A percentile compares a stretch with the other conserved stretches of the same genome.
Conservation (phyloP, 2,329 filamentous ascomycete species). For the Fusarium falciforme region DNA sequence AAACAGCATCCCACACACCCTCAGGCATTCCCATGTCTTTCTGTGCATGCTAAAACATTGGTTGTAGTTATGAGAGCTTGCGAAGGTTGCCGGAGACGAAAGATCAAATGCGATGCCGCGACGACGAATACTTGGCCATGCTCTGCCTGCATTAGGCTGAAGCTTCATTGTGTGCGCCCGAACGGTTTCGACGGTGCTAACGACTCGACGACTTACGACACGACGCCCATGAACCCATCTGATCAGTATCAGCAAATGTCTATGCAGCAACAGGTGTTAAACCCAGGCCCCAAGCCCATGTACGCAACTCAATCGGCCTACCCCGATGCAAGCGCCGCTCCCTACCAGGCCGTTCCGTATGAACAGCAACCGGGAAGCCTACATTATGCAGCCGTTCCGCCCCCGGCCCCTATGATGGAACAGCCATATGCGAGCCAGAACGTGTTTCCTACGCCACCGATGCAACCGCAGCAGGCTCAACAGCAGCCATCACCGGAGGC, state of each 20-base stretch:
- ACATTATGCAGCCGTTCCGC: constrained; percentile 65
- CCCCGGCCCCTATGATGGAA: constrained; percentile 62
- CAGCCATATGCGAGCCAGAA: constrained; percentile 61
- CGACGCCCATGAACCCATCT: constrained; percentile 46
- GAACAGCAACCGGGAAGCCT: constrained; percentile 61
- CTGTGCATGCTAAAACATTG: constrained; percentile 12
- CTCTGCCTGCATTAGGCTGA: constrained; percentile 90
- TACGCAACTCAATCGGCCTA: constrained; percentile 65
- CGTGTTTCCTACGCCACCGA: constrained; percentile 66
- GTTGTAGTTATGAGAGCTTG: constrained; percentile 91
- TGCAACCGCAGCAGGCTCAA: constrained; percentile 44
- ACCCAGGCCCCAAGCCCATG: constrained; percentile 54
- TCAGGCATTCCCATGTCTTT: background rate
- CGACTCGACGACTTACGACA: constrained; percentile 50
- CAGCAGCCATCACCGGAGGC: constrained; percentile 57
- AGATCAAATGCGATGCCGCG: constrained; percentile 98
- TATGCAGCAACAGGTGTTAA: constrained; percentile 60
- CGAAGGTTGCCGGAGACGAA: constrained; percentile 92
- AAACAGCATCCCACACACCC: constrained; percentile 42
- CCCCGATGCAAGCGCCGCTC: constrained; percentile 53
- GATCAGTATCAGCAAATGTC: constrained; percentile 62
- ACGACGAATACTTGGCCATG: constrained; percentile 98
- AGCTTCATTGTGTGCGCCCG: constrained; percentile 92
- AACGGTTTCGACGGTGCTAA: constrained; percentile 73
- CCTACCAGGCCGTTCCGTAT: constrained; percentile 63